Evolutionary conservation across 148 eudicot species (phyloP), one percentile per base, ranked within the genome.

Genomic region (Camellia lanceoleosa): DNA sequence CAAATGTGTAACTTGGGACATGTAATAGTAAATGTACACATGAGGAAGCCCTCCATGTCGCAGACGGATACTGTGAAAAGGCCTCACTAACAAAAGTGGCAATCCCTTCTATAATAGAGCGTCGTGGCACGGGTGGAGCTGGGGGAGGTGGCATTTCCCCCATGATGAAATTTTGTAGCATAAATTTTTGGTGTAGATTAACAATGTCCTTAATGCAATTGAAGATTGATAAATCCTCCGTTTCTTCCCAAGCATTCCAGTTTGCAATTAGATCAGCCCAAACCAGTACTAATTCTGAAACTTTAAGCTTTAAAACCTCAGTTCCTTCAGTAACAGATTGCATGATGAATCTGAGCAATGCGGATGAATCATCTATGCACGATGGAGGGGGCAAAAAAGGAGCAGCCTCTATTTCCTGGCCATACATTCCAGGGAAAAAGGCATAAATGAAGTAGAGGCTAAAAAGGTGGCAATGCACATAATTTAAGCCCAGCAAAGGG

Each of bases 181-280:
- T 72, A 80, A 86, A 80, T 52, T 81, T 91, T 43, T 59, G 88
- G 74, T 88, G 83, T 62, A 92, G 82, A 80, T 38, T 72, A 71
- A 87, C 87, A 76, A 87, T 87, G 83, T 91, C 93, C 76, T 83
- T 89, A 44, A 91, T 89, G 86, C 94, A 92, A 58, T 82, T 90
- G 82, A 92, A 92, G 70, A 91, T 83, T 47, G 94, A 83, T 77
- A 87, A 75, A 79, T 92, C 97, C 81, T 92, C 94, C n/a, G 84
- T 77, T 81, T 91, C 97, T 83, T 92, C 97, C 97, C 94, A 92
- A 14, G 85, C 85, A 86, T 91, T 87, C 91, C 92, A 89, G 79
- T 87, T 85, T 79, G 92, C 84, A 78, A 92, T 88, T 14, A 88
- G 80, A 73, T 82, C 84, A 72, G 90, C 90, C 97, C 97, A 92